These are phyloP conservation scores for Austroboletus rostrupii DNA, from an alignment of 1,284 basidiomycete genomes.

Conservation along the genomic window DNA sequence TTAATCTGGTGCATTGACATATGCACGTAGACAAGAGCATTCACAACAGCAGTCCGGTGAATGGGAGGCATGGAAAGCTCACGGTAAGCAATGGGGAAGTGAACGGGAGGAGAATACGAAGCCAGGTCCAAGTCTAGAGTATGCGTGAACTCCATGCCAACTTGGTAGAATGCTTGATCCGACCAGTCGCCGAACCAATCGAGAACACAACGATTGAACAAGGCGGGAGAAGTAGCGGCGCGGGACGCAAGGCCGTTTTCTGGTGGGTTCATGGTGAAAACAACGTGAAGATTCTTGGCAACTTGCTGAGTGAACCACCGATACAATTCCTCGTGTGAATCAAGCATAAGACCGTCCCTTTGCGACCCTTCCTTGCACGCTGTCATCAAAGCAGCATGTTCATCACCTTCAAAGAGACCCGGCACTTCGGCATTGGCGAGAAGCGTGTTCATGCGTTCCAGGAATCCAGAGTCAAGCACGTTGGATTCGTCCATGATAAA, in stretches of 20 bases:
- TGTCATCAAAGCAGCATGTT: slow-evolving; percentile 94
- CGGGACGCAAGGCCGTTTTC: slow-evolving; percentile 92
- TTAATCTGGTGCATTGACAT: slow-evolving; percentile 89
- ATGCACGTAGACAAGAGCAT: slow-evolving; percentile 92
- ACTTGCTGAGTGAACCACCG: slow-evolving; percentile 97
- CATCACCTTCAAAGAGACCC: slow-evolving; percentile 97
- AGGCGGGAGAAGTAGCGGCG: slow-evolving; percentile 94
- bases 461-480: slow-evolving; percentile 95
- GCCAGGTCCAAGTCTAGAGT: slow-evolving; percentile 86
- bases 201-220: slow-evolving; percentile 97
- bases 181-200: slow-evolving; percentile 99
- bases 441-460: slow-evolving; percentile 98
- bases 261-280: slow-evolving; percentile 99
- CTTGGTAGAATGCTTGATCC: slow-evolving; percentile 95
- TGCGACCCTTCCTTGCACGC: slow-evolving; percentile 99
- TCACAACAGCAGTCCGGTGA: slow-evolving; percentile 87
- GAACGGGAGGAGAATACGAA: slow-evolving; percentile 69
- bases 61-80: slow-evolving; percentile 77
- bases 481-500: slow-evolving; percentile 99
- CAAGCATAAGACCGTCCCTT: slow-evolving; percentile 95
- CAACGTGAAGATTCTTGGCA: slow-evolving; percentile 93
- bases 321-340: slow-evolving; percentile 96
- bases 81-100: slow-evolving; percentile 88
- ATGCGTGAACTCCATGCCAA: slow-evolving; percentile 92
- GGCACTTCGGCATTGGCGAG: slow-evolving; percentile 99